A percentile compares a stretch with the other conserved stretches of the same genome.
These are phyloP conservation scores for Xylariaceae sp. DNA, from an alignment of 2,329 filamentous ascomycete species.

Conservation along the genomic window DNA sequence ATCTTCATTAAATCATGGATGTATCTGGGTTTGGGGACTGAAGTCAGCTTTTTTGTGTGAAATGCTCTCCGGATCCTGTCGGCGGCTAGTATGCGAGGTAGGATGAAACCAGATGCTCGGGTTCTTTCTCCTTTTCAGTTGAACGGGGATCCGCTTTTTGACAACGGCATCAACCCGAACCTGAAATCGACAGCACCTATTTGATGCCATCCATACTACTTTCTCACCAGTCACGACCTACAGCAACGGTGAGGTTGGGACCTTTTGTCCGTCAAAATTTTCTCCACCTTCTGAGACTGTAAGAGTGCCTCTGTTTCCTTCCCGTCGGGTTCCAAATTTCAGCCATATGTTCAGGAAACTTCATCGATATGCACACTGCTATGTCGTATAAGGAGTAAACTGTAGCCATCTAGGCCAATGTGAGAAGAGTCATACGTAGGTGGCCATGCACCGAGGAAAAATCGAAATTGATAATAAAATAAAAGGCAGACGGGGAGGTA, in stretches of 20 bases:
- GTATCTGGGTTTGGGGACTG: not conserved
- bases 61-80: not conserved
- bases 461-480: constrained; percentile 2
- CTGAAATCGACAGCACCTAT: no score
- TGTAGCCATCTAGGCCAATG: constrained; percentile 14
- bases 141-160: no score
- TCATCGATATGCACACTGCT: constrained; percentile 11
- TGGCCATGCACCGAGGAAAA: constrained; percentile 12
- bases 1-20: not conserved
- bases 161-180: no score
- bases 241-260: no score
- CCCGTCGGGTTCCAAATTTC: not conserved
- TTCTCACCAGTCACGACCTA: no score
- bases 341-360: constrained; percentile 11
- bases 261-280: not conserved
- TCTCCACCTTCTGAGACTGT: not conserved
- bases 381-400: constrained; percentile 11
- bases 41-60: not conserved
- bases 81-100: not conserved
- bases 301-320: not conserved
- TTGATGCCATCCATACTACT: no score
- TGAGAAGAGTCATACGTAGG: constrained; percentile 5
- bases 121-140: no score
- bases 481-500: constrained; percentile 9
- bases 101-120: not conserved